A percentile compares a stretch with the other conserved stretches of the same genome.
Evolutionary conservation across 768 basidiomycete species (phyloP).

Genomic region (Trametes maxima): DNA sequence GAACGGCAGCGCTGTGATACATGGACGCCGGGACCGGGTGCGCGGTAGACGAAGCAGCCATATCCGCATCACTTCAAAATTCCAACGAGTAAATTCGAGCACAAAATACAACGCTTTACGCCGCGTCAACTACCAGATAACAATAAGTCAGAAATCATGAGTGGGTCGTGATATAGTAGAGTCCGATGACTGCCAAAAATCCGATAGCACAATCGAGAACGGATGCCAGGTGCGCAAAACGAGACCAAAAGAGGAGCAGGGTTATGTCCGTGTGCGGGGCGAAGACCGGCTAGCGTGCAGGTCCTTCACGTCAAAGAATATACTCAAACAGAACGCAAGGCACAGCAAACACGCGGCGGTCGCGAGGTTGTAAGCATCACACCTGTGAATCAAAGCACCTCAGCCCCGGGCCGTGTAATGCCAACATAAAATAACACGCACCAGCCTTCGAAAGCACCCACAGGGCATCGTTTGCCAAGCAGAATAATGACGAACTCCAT

Average conservation of each 20-base stretch:
- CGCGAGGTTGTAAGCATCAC: conserved; percentile 70
- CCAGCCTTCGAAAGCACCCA: conserved; percentile 65
- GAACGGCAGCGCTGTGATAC: neutral
- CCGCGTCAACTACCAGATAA: conserved; percentile 17
- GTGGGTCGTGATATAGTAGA: conserved; percentile 14
- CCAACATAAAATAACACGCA: conserved; percentile 31
- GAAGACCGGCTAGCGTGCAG: conserved; percentile 59
- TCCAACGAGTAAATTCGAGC: neutral
- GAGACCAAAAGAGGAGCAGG: neutral
- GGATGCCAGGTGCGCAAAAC: neutral
- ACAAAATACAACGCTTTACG: conserved; percentile 16
- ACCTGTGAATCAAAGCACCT: conserved; percentile 44
- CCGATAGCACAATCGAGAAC: neutral
- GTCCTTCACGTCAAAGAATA: conserved; percentile 71
- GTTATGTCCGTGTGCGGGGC: conserved; percentile 57
- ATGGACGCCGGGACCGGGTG: too few relatives aligned
- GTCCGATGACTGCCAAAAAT: conserved; percentile 7
- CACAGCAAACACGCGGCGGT: conserved; percentile 62
- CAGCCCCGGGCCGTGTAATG: conserved; percentile 4
- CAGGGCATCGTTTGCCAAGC: conserved; percentile 64
- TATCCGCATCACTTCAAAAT: neutral
- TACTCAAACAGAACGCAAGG: conserved; percentile 54
- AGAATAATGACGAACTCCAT: conserved; percentile 61
- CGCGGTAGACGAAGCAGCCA: neutral
- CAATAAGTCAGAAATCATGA: conserved; percentile 23